A percentile compares a stretch with the other conserved stretches of the same genome.
Evolutionary conservation across 2,329 filamentous ascomycete species (phyloP).

Genomic region (Berkeleyomyces rouxiae): DNA sequence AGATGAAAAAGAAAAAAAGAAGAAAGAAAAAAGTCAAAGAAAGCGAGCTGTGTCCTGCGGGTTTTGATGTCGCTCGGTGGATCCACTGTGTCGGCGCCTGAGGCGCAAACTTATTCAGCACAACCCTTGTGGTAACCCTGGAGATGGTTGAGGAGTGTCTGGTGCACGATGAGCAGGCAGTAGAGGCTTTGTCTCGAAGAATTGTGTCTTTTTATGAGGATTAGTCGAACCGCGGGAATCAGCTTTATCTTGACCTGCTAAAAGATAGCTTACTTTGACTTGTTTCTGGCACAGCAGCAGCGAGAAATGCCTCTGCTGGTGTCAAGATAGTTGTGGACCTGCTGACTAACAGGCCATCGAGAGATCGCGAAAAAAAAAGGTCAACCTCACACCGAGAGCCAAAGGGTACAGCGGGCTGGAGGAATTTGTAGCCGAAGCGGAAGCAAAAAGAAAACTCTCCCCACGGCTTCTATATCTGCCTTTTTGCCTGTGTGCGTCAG

Average conservation of each 20-base stretch:
- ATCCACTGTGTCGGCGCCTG: not conserved
- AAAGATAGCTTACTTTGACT: too few relatives aligned
- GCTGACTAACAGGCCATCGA: slow-evolving; percentile 9
- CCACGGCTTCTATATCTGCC: not conserved
- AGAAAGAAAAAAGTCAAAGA: slow-evolving; percentile 18
- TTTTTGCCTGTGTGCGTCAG: not conserved
- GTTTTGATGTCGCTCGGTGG: slow-evolving; percentile 9
- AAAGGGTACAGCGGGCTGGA: slow-evolving; percentile 3
- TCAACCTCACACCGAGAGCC: slow-evolving; percentile 8
- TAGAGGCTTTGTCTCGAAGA: not conserved
- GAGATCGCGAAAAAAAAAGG: slow-evolving; percentile 13
- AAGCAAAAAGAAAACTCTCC: not conserved
- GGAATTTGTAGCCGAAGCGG: not conserved
- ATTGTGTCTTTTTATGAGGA: not conserved
- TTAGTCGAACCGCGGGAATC: not conserved
- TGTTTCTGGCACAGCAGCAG: not conserved
- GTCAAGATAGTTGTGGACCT: slow-evolving; percentile 8
- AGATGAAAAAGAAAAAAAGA: slow-evolving; percentile 24
- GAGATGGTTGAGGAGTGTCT: not conserved
- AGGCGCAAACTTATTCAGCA: not conserved
- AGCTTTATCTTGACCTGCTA: not conserved
- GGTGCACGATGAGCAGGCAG: not conserved
- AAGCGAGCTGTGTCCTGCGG: not conserved
- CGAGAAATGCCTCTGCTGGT: not conserved
- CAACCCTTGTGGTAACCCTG: not conserved